Conservation (phyloP, 371 early-diverging fungal genomes). For the Syncephalis fuscata region DNA sequence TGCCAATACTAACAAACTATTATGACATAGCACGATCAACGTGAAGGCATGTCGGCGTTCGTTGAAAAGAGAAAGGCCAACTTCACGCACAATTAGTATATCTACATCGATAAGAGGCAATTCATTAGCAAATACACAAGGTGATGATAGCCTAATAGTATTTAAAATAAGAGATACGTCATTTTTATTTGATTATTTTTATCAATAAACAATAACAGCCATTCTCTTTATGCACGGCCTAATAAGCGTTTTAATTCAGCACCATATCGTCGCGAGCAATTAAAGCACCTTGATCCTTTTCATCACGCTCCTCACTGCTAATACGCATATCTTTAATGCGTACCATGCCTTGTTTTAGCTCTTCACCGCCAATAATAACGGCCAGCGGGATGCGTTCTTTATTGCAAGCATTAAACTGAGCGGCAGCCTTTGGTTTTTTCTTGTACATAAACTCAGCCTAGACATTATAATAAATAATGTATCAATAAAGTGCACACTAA, state of each 20-base stretch:
- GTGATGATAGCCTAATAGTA: too few relatives aligned
- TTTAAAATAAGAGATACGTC: too few relatives aligned
- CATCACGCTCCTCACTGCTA: constrained; percentile 17
- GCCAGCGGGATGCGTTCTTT: constrained; percentile 76
- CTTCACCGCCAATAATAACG: constrained; percentile 79
- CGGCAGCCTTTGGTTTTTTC: constrained; percentile 67
- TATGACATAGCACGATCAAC: constrained; percentile 65
- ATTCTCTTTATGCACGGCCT: not conserved
- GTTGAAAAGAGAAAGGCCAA: constrained; percentile 84
- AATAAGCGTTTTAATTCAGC: constrained; percentile 25
- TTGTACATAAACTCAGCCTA: constrained; percentile 87
- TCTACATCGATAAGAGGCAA: constrained; percentile 2
- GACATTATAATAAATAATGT: too few relatives aligned
- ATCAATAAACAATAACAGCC: too few relatives aligned
- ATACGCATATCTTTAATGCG: constrained; percentile 71
- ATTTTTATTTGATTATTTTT: too few relatives aligned
- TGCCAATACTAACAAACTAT: not conserved
- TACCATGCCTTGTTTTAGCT: constrained; percentile 57
- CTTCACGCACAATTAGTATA: constrained; percentile 69
- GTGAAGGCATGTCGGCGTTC: constrained; percentile 96
- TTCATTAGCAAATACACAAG: too few relatives aligned
- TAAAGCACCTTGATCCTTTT: constrained; percentile 30
- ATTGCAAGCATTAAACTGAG: constrained; percentile 68
- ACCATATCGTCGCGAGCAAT: constrained; percentile 46
- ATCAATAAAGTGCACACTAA: not conserved